Conservation (phyloP, 768 basidiomycete genomes). For the Hypholoma fasciculare region DNA sequence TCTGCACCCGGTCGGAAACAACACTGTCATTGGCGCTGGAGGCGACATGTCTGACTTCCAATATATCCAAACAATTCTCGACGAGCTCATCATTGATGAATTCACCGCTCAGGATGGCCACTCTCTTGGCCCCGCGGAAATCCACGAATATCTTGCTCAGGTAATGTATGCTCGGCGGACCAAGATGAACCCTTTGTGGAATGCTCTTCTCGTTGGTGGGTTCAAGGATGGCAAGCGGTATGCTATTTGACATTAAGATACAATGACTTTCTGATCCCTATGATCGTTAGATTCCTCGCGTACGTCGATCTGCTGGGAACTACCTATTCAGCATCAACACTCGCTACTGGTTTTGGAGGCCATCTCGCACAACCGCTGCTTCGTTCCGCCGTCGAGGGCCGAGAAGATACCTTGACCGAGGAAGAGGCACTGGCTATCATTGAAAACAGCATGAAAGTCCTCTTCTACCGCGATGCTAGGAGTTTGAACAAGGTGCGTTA, state of each 20-base stretch:
- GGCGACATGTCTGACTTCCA: constrained; percentile 99
- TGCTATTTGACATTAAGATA: constrained; percentile 15
- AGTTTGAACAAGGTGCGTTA: constrained; percentile 89
- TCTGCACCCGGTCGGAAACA: constrained; percentile 78
- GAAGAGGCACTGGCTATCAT: constrained; percentile 79
- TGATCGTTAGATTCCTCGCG: constrained; percentile 73
- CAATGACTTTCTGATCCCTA: not conserved
- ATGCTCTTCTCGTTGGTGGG: constrained; percentile 90
- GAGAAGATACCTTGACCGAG: constrained; percentile 71
- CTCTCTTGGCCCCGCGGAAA: constrained; percentile 79
- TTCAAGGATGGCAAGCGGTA: constrained; percentile 83
- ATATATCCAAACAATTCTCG: constrained; percentile 79
- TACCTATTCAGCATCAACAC: constrained; percentile 89
- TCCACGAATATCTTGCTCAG: constrained; percentile 90
- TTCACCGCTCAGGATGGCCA: constrained; percentile 83
- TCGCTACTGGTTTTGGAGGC: constrained; percentile 93
- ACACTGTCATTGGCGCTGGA: constrained; percentile 87
- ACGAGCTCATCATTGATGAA: constrained; percentile 78
- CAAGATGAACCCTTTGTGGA: constrained; percentile 95
- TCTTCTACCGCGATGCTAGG: constrained; percentile 95
- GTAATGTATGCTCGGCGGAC: constrained; percentile 88
- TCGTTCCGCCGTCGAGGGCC: constrained; percentile 86
- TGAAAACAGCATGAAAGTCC: constrained; percentile 85
- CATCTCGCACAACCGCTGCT: constrained; percentile 93
- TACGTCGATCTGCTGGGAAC: constrained; percentile 97